Conservation (phyloP, 139 green algal genomes). For the Chlorella sp. region DNA sequence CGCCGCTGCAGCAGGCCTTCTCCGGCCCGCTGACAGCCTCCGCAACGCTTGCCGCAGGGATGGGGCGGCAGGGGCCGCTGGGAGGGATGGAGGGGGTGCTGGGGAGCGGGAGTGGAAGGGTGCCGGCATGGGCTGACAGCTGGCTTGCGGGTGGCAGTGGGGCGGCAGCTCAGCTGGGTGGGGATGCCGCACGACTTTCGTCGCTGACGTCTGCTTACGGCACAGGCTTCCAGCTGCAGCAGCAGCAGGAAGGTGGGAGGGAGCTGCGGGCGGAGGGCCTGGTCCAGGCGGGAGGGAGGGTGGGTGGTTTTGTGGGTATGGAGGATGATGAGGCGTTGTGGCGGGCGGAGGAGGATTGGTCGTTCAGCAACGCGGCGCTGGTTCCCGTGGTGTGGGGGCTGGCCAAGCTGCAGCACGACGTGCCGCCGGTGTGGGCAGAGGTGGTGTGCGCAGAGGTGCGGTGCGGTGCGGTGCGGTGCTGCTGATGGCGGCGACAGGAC, state of each 20-base stretch:
- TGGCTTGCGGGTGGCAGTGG: background rate
- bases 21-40: background rate
- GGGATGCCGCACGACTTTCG: too few relatives aligned
- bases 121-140: background rate
- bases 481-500: background rate
- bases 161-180: too few relatives aligned
- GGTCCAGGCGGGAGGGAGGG: too few relatives aligned
- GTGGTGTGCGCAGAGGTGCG: background rate
- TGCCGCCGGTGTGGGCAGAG: background rate
- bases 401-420: background rate
- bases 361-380: background rate
- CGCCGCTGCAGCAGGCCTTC: background rate
- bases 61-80: background rate
- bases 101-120: background rate
- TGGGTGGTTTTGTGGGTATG: background rate
- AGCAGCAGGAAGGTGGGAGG: background rate
- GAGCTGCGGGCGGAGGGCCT: background rate
- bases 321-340: background rate
- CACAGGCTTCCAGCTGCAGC: background rate
- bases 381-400: background rate
- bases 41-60: background rate
- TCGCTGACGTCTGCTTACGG: too few relatives aligned
- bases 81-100: background rate
- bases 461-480: background rate
- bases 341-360: background rate